Evolutionary conservation across 768 basidiomycete genomes (phyloP).

Genomic region (Agaricus subrufescens): DNA sequence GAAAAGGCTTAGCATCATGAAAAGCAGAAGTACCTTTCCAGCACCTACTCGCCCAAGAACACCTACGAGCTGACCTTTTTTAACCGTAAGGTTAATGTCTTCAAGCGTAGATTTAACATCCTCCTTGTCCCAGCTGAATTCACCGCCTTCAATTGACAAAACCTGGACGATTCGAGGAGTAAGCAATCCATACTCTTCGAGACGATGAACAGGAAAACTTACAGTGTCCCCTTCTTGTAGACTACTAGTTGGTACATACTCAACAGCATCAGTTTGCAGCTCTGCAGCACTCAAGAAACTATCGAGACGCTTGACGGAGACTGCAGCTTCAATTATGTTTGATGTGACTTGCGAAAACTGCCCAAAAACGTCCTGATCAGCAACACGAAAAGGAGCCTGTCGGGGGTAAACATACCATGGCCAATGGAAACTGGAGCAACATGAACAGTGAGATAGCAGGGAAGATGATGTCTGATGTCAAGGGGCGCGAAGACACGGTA

Average conservation of each 20-base stretch:
- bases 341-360: constrained; percentile 71
- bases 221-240: constrained; percentile 61
- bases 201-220: not conserved
- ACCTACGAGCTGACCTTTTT: constrained; percentile 82
- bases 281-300: constrained; percentile 76
- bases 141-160: constrained; percentile 66
- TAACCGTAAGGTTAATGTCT: constrained; percentile 67
- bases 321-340: constrained; percentile 81
- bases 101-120: constrained; percentile 61
- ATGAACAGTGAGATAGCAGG: constrained; percentile 92
- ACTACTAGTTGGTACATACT: constrained; percentile 36
- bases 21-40: constrained; percentile 60
- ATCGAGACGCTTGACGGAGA: constrained; percentile 76
- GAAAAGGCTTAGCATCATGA: not conserved
- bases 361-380: not conserved
- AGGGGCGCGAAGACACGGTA: constrained; percentile 50
- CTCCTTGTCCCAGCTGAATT: constrained; percentile 75
- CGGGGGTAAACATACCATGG: constrained; percentile 49
- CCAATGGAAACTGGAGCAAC: constrained; percentile 82
- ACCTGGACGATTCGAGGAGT: constrained; percentile 30
- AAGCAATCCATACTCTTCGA: not conserved
- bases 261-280: constrained; percentile 74
- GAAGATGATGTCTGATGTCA: constrained; percentile 92
- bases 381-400: not conserved
- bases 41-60: constrained; percentile 87